Evolutionary conservation across 768 basidiomycete species (phyloP), one percentile per base, ranked within the genome.

Genomic region (Boletales sp.): DNA sequence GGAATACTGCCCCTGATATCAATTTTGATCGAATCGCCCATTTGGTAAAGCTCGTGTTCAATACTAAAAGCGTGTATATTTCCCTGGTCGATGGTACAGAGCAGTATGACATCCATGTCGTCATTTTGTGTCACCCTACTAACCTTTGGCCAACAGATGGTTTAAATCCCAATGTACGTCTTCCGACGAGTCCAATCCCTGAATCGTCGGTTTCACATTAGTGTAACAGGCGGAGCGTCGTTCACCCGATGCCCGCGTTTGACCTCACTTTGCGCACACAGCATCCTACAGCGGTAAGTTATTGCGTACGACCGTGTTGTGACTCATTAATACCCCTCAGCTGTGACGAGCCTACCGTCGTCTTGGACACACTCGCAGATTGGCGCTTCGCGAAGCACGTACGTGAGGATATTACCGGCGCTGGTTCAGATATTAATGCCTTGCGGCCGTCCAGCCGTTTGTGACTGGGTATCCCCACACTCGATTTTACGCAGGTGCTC

Each of bases 11-110:
- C 14, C 75, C 84, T 9, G 94, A 97, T 65, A 74, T 81, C 54
- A 94, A 95, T 64, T 96, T 97, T 63, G 94, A 96, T 67, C 82
- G 94, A 15, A 94, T 96, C 56, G 90, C 86, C 14, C 92, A 95
- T 65, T 79, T 97, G 25, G 89, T 88, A 36, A 94, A 94, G 70
- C 73, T 96, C 36, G 94, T 97, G 8, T 97, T 97, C 69, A 87
- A 79, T 61, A 89, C 93, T 2, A 90, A 89, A 64, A 84, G 87
- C 13, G 93, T 94, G 2, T 66, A 83, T 19, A 88, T 97, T 18
- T 82, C 86, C 8, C 71, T 95, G 34, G 77, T 93, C n/a, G 93
- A 95, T 63, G 83, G 82, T 12, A 82, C 84, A 38, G 86, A 89
- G 51, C 87, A 91, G 87, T 90, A 70, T 68, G 86, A 64, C 47